A percentile compares a stretch with the other conserved stretches of the same genome.
Conservation (phyloP, 2,329 filamentous ascomycete species). For the Venturia aucupariae region DNA sequence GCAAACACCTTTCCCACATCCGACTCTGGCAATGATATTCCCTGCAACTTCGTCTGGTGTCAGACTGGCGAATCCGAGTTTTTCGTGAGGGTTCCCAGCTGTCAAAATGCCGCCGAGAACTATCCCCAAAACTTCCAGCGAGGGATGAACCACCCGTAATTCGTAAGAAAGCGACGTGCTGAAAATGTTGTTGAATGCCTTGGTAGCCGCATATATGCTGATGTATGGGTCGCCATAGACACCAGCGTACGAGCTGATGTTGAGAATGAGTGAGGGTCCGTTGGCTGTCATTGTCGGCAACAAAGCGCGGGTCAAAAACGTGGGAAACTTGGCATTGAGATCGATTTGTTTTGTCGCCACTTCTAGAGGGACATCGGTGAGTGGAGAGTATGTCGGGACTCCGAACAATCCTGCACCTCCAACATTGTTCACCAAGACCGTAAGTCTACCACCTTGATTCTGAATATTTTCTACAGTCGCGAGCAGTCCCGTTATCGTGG, state of each 20-base stretch:
- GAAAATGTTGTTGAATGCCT: conserved; percentile 13
- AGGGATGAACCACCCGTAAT: background rate
- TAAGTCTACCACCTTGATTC: conserved; percentile 33
- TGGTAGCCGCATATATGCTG: conserved; percentile 8
- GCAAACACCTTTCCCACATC: conserved; percentile 7
- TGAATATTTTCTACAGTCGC: conserved; percentile 19
- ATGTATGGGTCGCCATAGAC: background rate
- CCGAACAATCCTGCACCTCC: conserved; percentile 34
- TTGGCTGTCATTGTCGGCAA: conserved; percentile 33
- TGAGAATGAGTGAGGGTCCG: conserved; percentile 5
- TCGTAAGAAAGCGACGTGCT: conserved; percentile 9
- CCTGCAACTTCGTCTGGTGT: background rate
- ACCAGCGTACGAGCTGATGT: conserved; percentile 13
- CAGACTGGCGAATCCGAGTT: background rate
- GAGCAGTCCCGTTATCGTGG: conserved; percentile 16
- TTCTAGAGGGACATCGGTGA: conserved; percentile 17
- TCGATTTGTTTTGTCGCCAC: conserved; percentile 18
- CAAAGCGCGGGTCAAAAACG: conserved; percentile 39
- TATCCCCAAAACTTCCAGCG: conserved; percentile 6
- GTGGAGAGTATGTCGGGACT: conserved; percentile 17
- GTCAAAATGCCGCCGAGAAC: conserved; percentile 1
- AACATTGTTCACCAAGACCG: conserved; percentile 49
- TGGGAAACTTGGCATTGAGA: conserved; percentile 36
- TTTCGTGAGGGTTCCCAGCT: background rate
- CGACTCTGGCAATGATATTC: conserved; percentile 4